A percentile compares a stretch with the other conserved stretches of the same genome.
Evolutionary conservation across 345 rosid species (phyloP).

Genomic region (Rhizophora mangle): DNA sequence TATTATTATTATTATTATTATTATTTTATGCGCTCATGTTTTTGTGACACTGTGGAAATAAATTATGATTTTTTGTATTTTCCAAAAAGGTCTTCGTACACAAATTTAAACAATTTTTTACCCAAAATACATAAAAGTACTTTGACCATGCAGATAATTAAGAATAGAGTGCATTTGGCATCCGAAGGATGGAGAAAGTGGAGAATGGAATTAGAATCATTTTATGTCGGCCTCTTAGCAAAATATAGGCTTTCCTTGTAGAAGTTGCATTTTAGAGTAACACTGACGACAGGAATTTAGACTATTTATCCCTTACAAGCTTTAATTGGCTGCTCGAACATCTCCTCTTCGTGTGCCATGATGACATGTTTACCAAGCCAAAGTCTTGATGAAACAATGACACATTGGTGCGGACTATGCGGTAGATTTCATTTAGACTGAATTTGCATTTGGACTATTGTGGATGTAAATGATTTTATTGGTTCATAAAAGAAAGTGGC

Average conservation of each 20-base stretch:
- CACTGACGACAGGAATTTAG: conserved; percentile 35
- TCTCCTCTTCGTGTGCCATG: too few species aligned
- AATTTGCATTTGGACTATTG: too few species aligned
- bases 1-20: too few species aligned
- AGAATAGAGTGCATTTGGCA: conserved; percentile 9
- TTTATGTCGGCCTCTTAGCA: conserved; percentile 38
- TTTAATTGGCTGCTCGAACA: too few species aligned
- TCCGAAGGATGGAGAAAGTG: conserved; percentile 24
- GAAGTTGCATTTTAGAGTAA: conserved; percentile 26
- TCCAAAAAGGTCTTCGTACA: not conserved
- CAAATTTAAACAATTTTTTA: not conserved
- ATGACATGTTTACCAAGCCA: too few species aligned
- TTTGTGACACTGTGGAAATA: too few species aligned
- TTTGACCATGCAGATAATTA: not conserved
- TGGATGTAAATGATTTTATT: too few species aligned
- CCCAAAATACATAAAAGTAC: not conserved
- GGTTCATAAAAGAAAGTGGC: too few species aligned
- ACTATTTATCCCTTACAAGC: not conserved
- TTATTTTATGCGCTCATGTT: too few species aligned
- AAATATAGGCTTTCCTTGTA: conserved; percentile 4
- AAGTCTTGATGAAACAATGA: too few species aligned
- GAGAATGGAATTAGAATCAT: conserved; percentile 44
- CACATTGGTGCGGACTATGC: too few species aligned
- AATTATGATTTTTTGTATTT: not conserved
- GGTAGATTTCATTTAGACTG: too few species aligned